These are phyloP conservation scores for Cicer judaicum DNA, from an alignment of 306 rosid genomes.

Conservation along the genomic window DNA sequence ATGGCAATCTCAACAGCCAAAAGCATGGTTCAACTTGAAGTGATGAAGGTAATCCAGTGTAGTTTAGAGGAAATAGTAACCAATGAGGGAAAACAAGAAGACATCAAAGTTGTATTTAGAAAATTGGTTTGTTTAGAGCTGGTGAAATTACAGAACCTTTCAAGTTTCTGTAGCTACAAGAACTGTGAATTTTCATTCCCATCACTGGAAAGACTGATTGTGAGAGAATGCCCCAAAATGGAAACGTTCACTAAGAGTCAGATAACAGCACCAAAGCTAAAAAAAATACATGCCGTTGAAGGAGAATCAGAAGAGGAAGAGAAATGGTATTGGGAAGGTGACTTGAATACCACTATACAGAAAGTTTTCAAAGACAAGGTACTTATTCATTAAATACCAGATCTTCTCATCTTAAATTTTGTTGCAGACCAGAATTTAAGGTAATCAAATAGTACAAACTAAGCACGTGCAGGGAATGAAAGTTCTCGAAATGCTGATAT, in stretches of 20 bases:
- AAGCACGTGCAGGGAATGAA: no score
- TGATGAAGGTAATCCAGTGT: background rate
- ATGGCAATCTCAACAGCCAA: slow-evolving; percentile 27
- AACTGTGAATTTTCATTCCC: slow-evolving; percentile 26
- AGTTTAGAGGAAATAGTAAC: background rate
- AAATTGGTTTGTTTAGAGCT: slow-evolving; percentile 35
- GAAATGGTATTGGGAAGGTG: background rate
- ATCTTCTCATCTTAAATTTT: background rate
- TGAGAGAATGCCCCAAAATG: slow-evolving; percentile 1
- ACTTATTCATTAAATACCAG: background rate
- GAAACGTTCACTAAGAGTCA: background rate
- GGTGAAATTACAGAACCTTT: background rate
- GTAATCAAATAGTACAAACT: no score
- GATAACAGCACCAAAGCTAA: slow-evolving; percentile 6
- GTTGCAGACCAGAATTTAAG: no score
- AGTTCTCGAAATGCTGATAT: no score
- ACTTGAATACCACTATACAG: slow-evolving; percentile 10
- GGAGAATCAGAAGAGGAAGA: background rate
- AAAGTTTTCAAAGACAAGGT: slow-evolving; percentile 34
- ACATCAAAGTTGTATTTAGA: background rate
- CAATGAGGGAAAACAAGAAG: background rate
- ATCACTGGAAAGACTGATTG: background rate
- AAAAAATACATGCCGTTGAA: background rate
- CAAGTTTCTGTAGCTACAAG: slow-evolving; percentile 9
- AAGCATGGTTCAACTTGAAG: slow-evolving; percentile 1